Percentiles rank a stretch among this genome's conserved stretches.
phyloP scores from a whole-genome alignment of 768 basidiomycete genomes.

The Mycena vitilis region DNA sequence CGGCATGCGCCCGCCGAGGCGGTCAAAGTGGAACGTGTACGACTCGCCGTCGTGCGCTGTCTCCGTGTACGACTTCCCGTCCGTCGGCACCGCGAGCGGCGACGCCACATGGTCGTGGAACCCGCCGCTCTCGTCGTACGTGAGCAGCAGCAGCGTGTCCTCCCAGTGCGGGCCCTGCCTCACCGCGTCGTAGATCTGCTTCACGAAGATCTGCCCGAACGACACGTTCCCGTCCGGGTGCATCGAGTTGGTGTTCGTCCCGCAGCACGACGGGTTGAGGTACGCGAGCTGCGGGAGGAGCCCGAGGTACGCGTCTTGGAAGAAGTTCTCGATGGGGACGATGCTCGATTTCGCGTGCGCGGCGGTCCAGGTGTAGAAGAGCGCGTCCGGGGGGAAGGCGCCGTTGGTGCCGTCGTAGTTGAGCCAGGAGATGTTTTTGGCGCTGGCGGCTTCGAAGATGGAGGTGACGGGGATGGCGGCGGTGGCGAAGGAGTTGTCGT shows the following conservation, averaged over 20 bases:
- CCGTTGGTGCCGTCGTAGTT: conserved; percentile 44
- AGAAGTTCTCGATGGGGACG: conserved; percentile 44
- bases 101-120: conserved; percentile 49
- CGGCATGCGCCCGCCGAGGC: conserved; percentile 46
- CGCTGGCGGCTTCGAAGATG: conserved; percentile 44
- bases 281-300: conserved; percentile 44
- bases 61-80: conserved; percentile 44
- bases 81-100: conserved; percentile 41
- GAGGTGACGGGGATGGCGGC: conserved; percentile 34
- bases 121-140: conserved; percentile 48
- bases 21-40: conserved; percentile 44
- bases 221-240: conserved; percentile 42
- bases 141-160: conserved; percentile 45
- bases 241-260: conserved; percentile 36
- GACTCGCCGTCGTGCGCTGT: conserved; percentile 37
- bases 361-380: conserved; percentile 40
- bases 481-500: conserved; percentile 40
- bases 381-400: conserved; percentile 38
- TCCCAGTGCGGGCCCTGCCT: conserved; percentile 44
- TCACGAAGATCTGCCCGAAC: conserved; percentile 44
- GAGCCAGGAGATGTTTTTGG: conserved; percentile 41
- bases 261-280: conserved; percentile 44
- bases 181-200: conserved; percentile 47
- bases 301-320: conserved; percentile 42
- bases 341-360: conserved; percentile 38